These are phyloP conservation scores for Exophiala xenobiotica DNA, from an alignment of 2,329 filamentous ascomycete genomes.

Conservation along the genomic window DNA sequence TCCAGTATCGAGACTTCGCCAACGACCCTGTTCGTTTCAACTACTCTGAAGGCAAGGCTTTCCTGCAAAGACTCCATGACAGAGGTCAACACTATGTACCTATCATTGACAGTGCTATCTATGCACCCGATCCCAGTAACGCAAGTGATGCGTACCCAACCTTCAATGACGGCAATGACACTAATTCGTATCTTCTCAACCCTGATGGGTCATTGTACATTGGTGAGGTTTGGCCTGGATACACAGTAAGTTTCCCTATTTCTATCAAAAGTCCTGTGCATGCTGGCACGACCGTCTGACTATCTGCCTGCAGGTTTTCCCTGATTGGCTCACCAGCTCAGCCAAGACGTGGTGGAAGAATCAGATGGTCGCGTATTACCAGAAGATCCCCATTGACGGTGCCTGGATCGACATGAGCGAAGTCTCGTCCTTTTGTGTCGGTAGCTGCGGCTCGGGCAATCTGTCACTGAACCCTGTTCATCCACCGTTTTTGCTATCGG, in stretches of 20 bases:
- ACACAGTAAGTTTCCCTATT: slow-evolving; percentile 40
- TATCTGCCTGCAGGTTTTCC: slow-evolving; percentile 44
- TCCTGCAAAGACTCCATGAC: slow-evolving; percentile 54
- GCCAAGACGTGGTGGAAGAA: slow-evolving; percentile 61
- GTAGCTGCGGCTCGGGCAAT: slow-evolving; percentile 67
- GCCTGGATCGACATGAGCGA: slow-evolving; percentile 64
- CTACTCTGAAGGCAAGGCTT: slow-evolving; percentile 49
- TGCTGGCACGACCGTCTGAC: slow-evolving; percentile 27
- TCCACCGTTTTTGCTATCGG: slow-evolving; percentile 64
- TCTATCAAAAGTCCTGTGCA: too few relatives aligned
- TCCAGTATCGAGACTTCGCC: slow-evolving; percentile 59
- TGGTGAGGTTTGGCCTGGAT: slow-evolving; percentile 58
- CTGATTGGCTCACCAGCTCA: slow-evolving; percentile 61
- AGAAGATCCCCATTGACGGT: slow-evolving; percentile 54
- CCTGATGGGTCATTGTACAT: slow-evolving; percentile 56
- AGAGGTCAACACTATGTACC: slow-evolving; percentile 60
- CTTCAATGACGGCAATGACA: slow-evolving; percentile 52
- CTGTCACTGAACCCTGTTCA: slow-evolving; percentile 67
- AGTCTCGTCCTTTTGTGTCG: slow-evolving; percentile 65
- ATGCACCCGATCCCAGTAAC: slow-evolving; percentile 70
- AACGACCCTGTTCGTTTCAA: slow-evolving; percentile 55
- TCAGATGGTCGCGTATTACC: slow-evolving; percentile 52
- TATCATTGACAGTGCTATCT: slow-evolving; percentile 65
- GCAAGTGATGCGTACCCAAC: slow-evolving; percentile 60
- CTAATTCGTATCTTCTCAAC: slow-evolving; percentile 53